A percentile compares a stretch with the other conserved stretches of the same genome.
phyloP scores from a whole-genome alignment of 208 protist species.

The Leishmania martiniquensis region DNA sequence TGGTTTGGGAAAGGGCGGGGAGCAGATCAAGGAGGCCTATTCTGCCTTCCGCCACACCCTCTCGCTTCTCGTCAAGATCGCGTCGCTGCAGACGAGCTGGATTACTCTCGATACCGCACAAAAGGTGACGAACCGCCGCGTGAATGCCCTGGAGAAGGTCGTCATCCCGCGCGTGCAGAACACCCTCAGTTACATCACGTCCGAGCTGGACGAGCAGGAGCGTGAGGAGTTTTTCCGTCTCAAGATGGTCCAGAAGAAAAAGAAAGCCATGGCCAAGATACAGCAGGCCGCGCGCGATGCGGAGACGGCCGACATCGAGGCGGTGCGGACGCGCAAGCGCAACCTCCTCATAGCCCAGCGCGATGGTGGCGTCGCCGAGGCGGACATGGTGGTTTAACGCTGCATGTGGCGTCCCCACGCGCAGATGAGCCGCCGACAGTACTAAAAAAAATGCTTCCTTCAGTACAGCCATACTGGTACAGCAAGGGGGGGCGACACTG shows the following conservation, averaged over 20 bases:
- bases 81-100: slow-evolving; percentile 98
- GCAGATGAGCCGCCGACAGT: neutral
- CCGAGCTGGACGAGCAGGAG: slow-evolving; percentile 99
- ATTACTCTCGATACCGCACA: slow-evolving; percentile 97
- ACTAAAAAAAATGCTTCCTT: neutral
- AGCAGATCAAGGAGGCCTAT: slow-evolving; percentile 94
- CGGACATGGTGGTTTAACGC: slow-evolving; percentile 73
- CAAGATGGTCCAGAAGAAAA: slow-evolving; percentile 99
- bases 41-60: slow-evolving; percentile 93
- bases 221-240: slow-evolving; percentile 99
- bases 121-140: slow-evolving; percentile 99
- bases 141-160: slow-evolving; percentile 99
- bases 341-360: slow-evolving; percentile 31
- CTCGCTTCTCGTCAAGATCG: slow-evolving; percentile 94
- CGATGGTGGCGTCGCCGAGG: slow-evolving; percentile 58
- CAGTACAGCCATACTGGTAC: neutral
- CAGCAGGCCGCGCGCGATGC: slow-evolving; percentile 42
- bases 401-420: neutral
- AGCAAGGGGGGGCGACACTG: neutral
- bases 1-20: slow-evolving; percentile 97
- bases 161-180: slow-evolving; percentile 98
- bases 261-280: slow-evolving; percentile 75
- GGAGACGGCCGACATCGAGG: slow-evolving; percentile 39
- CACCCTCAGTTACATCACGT: slow-evolving; percentile 98
- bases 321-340: slow-evolving; percentile 27